Conservation (phyloP, 306 rosid genomes). For the Lathyrus tuberosus region DNA sequence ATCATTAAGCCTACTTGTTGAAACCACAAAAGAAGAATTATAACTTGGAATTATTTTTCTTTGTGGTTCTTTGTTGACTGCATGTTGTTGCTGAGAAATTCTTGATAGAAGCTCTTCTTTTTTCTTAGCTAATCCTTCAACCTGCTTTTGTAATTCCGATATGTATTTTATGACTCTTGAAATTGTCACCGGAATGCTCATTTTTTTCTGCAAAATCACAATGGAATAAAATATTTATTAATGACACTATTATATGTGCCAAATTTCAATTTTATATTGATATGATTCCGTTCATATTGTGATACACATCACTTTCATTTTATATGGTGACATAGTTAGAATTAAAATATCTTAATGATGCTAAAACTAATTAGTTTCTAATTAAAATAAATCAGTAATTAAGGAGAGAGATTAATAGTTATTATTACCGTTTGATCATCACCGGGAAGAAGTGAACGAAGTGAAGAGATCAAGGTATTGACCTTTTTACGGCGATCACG, state of each 20-base stretch:
- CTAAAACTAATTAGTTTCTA: too few species aligned
- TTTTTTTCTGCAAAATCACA: constrained; percentile 51
- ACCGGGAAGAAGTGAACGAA: constrained; percentile 64
- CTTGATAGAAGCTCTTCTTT: constrained; percentile 50
- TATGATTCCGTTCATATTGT: too few species aligned
- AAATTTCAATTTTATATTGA: too few species aligned
- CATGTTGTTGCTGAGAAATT: constrained; percentile 19
- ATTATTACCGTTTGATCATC: constrained; percentile 51
- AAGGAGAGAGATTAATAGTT: neutral
- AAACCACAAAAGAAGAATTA: neutral
- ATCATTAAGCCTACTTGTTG: constrained; percentile 45
- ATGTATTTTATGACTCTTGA: constrained; percentile 55
- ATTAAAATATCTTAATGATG: too few species aligned
- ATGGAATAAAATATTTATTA: neutral
- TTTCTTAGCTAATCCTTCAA: constrained; percentile 47
- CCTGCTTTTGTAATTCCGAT: constrained; percentile 60
- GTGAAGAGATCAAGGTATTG: constrained; percentile 57
- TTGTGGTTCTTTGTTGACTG: constrained; percentile 6
- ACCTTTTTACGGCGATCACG: constrained; percentile 80
- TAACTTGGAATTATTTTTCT: constrained; percentile 10
- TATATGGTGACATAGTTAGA: too few species aligned
- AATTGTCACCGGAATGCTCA: constrained; percentile 66
- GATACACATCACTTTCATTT: too few species aligned
- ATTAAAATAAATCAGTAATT: too few species aligned
- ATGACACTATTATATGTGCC: neutral